phyloP scores from a whole-genome alignment of 1,284 basidiomycete genomes.

The Sanghuangporus baumii region DNA sequence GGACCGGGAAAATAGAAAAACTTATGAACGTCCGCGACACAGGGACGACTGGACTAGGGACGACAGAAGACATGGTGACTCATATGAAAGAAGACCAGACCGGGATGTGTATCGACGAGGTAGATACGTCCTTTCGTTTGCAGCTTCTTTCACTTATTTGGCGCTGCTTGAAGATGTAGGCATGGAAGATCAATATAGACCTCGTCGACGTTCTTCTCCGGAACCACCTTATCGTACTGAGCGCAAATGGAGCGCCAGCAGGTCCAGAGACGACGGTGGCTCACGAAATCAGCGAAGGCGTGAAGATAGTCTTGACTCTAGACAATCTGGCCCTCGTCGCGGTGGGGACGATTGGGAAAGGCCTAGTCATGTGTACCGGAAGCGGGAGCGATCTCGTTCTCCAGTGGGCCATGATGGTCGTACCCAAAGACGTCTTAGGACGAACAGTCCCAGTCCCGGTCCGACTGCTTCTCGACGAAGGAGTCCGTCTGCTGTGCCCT shows the following conservation, averaged over 20 bases:
- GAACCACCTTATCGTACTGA: neutral
- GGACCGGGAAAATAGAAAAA: constrained; percentile 3
- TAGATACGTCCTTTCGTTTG: neutral
- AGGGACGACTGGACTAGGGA: constrained; percentile 6
- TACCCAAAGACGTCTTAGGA: neutral
- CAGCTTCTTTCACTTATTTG: neutral
- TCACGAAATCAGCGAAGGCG: neutral
- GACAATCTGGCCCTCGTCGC: neutral
- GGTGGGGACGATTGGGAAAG: constrained; percentile 2
- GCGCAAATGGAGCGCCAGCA: neutral
- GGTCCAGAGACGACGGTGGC: neutral
- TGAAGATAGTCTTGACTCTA: constrained; percentile 8
- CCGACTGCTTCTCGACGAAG: neutral
- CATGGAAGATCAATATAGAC: constrained; percentile 5
- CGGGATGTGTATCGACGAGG: constrained; percentile 8
- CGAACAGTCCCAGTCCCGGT: neutral
- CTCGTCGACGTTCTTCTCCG: constrained; percentile 9
- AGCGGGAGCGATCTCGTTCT: constrained; percentile 6
- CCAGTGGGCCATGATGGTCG: neutral
- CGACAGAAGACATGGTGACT: neutral
- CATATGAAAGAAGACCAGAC: neutral
- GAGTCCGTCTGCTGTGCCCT: neutral
- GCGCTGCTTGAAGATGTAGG: neutral
- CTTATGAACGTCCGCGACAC: constrained; percentile 9
- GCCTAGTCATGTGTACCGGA: neutral